Percentiles rank a stretch among this genome's conserved stretches.
Evolutionary conservation across 2,329 filamentous ascomycete genomes (phyloP).

Genomic region (Fusarium coicis): DNA sequence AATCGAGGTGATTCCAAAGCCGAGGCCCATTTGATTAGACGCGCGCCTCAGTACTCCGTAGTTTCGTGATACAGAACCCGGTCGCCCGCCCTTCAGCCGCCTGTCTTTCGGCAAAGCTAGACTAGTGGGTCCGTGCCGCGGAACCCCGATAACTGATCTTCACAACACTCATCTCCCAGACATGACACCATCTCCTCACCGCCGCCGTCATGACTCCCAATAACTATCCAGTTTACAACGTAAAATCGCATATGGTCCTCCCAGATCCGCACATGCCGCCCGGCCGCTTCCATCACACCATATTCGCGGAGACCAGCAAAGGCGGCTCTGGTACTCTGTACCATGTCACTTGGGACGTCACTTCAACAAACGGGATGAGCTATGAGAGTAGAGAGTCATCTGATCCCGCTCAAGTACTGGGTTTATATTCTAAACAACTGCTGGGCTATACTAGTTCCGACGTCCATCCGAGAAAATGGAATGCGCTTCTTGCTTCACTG

Average conservation of each 20-base stretch:
- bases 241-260: background rate
- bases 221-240: background rate
- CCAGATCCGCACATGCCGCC: background rate
- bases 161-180: too few relatives aligned
- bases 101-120: background rate
- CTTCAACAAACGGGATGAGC: background rate
- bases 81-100: too few relatives aligned
- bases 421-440: background rate
- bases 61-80: background rate
- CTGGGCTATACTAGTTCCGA: background rate
- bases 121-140: background rate
- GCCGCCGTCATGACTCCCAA: background rate
- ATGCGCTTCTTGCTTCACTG: background rate
- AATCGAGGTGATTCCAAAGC: background rate
- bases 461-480: background rate
- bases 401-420: accelerated
- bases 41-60: accelerated
- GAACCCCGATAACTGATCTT: background rate
- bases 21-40: accelerated
- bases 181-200: background rate
- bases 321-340: background rate
- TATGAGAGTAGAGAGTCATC: background rate
- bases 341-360: background rate
- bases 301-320: background rate
- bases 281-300: background rate